Evolutionary conservation across 2,329 filamentous ascomycete species (phyloP).

Genomic region (Westerdykella aurantiaca): DNA sequence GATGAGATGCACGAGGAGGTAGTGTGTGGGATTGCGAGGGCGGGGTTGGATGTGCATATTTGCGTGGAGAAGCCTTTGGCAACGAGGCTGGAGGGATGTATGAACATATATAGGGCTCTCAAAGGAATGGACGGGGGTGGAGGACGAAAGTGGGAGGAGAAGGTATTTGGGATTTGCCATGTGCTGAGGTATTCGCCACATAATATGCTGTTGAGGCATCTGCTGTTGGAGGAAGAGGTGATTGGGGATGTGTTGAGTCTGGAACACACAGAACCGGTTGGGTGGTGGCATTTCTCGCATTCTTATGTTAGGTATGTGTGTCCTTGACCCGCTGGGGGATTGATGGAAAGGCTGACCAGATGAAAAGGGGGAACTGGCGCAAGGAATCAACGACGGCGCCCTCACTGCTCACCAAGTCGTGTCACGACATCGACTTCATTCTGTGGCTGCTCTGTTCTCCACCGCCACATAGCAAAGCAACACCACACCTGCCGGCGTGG

Average conservation of each 20-base stretch:
- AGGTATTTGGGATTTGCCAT: constrained; percentile 84
- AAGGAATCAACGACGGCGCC: constrained; percentile 70
- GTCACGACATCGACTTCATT: constrained; percentile 90
- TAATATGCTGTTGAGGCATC: constrained; percentile 74
- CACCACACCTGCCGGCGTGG: constrained; percentile 66
- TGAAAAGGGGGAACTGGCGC: constrained; percentile 76
- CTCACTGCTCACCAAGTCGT: constrained; percentile 87
- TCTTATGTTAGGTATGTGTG: constrained; percentile 53
- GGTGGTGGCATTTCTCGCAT: constrained; percentile 83
- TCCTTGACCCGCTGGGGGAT: not conserved
- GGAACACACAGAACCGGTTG: constrained; percentile 89
- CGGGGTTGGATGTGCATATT: constrained; percentile 60
- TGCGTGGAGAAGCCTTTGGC: constrained; percentile 95
- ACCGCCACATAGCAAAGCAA: constrained; percentile 34
- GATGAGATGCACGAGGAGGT: constrained; percentile 87
- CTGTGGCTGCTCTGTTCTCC: constrained; percentile 86
- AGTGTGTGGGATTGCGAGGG: constrained; percentile 63
- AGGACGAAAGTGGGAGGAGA: constrained; percentile 23
- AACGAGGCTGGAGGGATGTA: constrained; percentile 69
- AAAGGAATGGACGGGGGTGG: constrained; percentile 8
- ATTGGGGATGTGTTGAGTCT: constrained; percentile 82
- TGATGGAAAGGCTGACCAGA: not conserved
- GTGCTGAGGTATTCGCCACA: constrained; percentile 91
- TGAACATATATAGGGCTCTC: constrained; percentile 63
- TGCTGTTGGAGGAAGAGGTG: constrained; percentile 67